phyloP scores from a whole-genome alignment of 2,329 filamentous ascomycete genomes.

The Colletotrichum chrysophilum region DNA sequence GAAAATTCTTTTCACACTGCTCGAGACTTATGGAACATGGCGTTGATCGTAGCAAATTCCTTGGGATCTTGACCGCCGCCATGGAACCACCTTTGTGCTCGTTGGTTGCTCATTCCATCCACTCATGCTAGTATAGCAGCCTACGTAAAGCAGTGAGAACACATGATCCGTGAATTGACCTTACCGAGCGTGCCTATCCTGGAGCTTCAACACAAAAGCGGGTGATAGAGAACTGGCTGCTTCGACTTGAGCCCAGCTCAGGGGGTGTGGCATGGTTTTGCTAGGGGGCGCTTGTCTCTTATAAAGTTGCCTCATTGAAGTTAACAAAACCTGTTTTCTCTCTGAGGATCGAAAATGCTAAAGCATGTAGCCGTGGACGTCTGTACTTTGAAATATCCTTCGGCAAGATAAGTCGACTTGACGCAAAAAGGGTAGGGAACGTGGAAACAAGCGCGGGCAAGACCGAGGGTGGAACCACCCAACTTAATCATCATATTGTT shows the following conservation, averaged over 20 bases:
- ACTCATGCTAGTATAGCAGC: too few relatives aligned
- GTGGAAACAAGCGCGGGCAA: background rate
- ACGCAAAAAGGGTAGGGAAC: background rate
- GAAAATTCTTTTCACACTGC: too few relatives aligned
- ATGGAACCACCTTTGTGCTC: too few relatives aligned
- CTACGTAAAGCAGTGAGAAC: too few relatives aligned
- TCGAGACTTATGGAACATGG: too few relatives aligned
- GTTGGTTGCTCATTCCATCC: too few relatives aligned
- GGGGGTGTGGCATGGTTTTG: background rate
- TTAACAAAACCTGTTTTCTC: background rate
- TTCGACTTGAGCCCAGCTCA: background rate
- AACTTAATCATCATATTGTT: background rate
- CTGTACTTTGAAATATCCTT: background rate
- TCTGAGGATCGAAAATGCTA: background rate
- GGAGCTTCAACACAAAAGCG: too few relatives aligned
- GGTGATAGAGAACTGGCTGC: background rate
- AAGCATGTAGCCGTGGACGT: background rate
- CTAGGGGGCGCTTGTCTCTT: background rate
- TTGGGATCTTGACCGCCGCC: too few relatives aligned
- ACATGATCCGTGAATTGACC: too few relatives aligned
- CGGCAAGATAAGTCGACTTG: background rate
- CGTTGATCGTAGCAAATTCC: too few relatives aligned
- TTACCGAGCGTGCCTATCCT: too few relatives aligned
- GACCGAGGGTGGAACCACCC: background rate
- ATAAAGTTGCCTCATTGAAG: background rate